A percentile compares a stretch with the other conserved stretches of the same genome.
Evolutionary conservation across 768 basidiomycete species (phyloP).

Genomic region (Tremella fuciformis): DNA sequence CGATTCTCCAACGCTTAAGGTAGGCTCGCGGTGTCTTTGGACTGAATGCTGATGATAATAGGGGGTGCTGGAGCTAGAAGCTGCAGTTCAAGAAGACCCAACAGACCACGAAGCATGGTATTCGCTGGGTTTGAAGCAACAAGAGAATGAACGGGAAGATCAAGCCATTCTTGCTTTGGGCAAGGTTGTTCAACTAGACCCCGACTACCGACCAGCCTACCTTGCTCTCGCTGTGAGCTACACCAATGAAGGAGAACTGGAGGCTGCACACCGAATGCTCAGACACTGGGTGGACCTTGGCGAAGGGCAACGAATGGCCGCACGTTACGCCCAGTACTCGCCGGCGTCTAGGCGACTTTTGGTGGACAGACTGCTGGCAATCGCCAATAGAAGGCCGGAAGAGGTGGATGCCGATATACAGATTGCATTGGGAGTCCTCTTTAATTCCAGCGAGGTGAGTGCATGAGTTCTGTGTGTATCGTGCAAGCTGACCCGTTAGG

Average conservation of each 20-base stretch:
- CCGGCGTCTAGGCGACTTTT: conserved; percentile 54
- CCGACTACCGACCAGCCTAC: conserved; percentile 67
- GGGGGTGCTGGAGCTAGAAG: conserved; percentile 86
- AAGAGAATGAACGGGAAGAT: conserved; percentile 92
- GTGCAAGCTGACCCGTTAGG: conserved; percentile 53
- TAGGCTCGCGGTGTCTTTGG: conserved; percentile 7
- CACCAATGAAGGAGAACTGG: conserved; percentile 80
- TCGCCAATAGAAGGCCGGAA: conserved; percentile 64
- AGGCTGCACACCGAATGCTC: conserved; percentile 73
- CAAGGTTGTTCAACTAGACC: conserved; percentile 76
- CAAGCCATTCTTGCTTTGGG: conserved; percentile 82
- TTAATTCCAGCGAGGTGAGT: conserved; percentile 84
- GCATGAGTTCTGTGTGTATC: not conserved
- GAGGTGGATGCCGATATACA: conserved; percentile 91
- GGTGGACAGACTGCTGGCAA: conserved; percentile 72
- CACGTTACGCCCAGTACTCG: not conserved
- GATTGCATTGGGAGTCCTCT: conserved; percentile 84
- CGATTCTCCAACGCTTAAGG: conserved; percentile 28
- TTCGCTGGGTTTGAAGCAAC: conserved; percentile 90
- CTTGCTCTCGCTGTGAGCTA: conserved; percentile 85
- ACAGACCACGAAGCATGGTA: conserved; percentile 75
- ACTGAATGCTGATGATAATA: conserved; percentile 50
- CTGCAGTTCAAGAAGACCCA: conserved; percentile 75
- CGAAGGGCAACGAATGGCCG: conserved; percentile 20
- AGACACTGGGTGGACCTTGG: conserved; percentile 69